These are phyloP conservation scores for Groenewaldozyma salmanticensis DNA, from an alignment of 805 yeast genomes.

Conservation along the genomic window DNA sequence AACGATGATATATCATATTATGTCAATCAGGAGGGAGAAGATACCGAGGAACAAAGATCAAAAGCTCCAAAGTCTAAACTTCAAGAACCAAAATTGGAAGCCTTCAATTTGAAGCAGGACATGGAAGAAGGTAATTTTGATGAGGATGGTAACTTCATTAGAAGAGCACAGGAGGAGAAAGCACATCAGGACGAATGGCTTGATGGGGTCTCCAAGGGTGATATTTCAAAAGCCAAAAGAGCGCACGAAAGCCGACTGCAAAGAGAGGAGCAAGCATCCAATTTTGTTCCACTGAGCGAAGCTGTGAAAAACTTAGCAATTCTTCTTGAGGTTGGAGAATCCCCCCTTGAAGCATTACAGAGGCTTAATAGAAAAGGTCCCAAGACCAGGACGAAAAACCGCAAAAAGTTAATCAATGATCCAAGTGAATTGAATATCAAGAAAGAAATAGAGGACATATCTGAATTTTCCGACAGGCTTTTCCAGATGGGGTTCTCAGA, in stretches of 20 bases:
- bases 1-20: slow-evolving; percentile 16
- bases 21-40: slow-evolving; percentile 10
- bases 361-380: slow-evolving; percentile 26
- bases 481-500: slow-evolving; percentile 33
- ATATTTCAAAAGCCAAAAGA: slow-evolving; percentile 29
- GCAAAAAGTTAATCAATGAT: slow-evolving; percentile 5
- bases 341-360: slow-evolving; percentile 46
- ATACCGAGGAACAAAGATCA: slow-evolving; percentile 13
- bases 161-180: slow-evolving; percentile 30
- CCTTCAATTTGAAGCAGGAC: slow-evolving; percentile 53
- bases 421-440: slow-evolving; percentile 16
- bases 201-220: slow-evolving; percentile 27
- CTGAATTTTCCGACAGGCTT: slow-evolving; percentile 41
- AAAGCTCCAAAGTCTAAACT: slow-evolving; percentile 7
- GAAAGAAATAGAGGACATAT: slow-evolving; percentile 30
- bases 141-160: slow-evolving; percentile 47
- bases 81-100: slow-evolving; percentile 41
- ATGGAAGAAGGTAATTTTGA: slow-evolving; percentile 51
- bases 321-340: slow-evolving; percentile 48
- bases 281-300: slow-evolving; percentile 14
- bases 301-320: slow-evolving; percentile 31
- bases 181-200: slow-evolving; percentile 34
- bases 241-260: slow-evolving; percentile 25
- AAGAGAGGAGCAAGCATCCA: slow-evolving; percentile 2
- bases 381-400: slow-evolving; percentile 11